phyloP scores from a whole-genome alignment of 352 stramenopile genomes.

The Sclerospora graminicola region DNA sequence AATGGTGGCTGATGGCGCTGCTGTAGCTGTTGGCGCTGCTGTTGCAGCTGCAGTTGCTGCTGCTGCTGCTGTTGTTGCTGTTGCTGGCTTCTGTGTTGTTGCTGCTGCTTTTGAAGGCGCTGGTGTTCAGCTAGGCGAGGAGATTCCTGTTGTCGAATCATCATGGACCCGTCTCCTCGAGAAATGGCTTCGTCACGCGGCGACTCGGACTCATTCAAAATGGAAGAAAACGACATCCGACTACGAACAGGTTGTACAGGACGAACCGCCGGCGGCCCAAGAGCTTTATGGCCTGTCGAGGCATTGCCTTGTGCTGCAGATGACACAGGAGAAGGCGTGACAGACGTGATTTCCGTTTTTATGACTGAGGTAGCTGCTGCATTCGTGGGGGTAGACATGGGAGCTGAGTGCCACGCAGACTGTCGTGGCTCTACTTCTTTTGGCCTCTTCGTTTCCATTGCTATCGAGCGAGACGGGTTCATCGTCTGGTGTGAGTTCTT shows the following conservation, averaged over 20 bases:
- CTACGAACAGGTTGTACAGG: constrained; percentile 29
- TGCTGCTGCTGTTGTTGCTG: constrained; percentile 4
- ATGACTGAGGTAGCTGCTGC: not conserved
- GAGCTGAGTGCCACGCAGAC: constrained; percentile 15
- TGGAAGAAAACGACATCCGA: constrained; percentile 86
- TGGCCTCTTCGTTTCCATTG: constrained; percentile 19
- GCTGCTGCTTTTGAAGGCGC: constrained; percentile 6
- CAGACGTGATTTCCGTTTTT: constrained; percentile 3
- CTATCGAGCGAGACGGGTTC: constrained; percentile 11
- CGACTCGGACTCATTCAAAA: constrained; percentile 81
- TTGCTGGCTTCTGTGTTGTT: constrained; percentile 2
- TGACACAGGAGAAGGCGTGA: constrained; percentile 2
- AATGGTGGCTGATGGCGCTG: constrained; percentile 19
- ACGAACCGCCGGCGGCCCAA: constrained; percentile 11
- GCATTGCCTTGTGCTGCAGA: not conserved
- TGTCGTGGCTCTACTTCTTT: constrained; percentile 5
- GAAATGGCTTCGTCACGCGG: constrained; percentile 36
- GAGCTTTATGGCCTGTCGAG: constrained; percentile 8
- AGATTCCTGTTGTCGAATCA: constrained; percentile 32
- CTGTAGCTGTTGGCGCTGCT: constrained; percentile 1
- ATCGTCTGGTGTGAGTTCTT: constrained; percentile 17
- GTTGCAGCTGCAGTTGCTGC: constrained; percentile 8
- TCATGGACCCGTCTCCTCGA: constrained; percentile 23
- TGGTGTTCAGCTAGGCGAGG: constrained; percentile 16
- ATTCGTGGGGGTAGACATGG: not conserved